Percentiles rank a stretch among this genome's conserved stretches.
Evolutionary conservation across 2,329 filamentous ascomycete species (phyloP).

Genomic region (Aspergillus sp.): DNA sequence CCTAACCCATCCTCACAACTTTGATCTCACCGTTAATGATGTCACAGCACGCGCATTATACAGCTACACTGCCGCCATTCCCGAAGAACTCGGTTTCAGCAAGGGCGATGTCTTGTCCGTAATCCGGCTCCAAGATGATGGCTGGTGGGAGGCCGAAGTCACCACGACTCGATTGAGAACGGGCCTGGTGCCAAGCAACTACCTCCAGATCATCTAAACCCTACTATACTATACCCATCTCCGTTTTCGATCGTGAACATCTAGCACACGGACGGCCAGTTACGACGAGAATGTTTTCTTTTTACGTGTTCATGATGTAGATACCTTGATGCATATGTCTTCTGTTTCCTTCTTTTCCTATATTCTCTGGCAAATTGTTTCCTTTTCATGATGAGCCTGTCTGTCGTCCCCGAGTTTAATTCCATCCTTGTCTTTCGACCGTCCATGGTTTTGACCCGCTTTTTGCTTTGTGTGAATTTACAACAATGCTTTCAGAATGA

Average conservation of each 20-base stretch:
- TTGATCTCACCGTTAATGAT: conserved; percentile 24
- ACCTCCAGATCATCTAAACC: conserved; percentile 61
- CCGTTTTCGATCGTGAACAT: conserved; percentile 30
- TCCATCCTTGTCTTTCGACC: not conserved
- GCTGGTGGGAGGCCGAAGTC: conserved; percentile 98
- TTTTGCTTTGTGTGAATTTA: not conserved
- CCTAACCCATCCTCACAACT: not conserved
- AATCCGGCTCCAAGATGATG: conserved; percentile 89
- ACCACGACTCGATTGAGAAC: conserved; percentile 58
- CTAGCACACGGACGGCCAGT: conserved; percentile 31
- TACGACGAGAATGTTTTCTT: conserved; percentile 15
- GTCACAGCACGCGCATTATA: conserved; percentile 84
- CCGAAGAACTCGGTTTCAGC: conserved; percentile 87
- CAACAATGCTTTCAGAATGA: not conserved
- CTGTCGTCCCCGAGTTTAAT: conserved; percentile 14
- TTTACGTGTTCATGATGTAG: conserved; percentile 28
- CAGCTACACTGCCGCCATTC: conserved; percentile 90
- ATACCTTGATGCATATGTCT: conserved; percentile 20
- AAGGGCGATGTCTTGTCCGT: conserved; percentile 93
- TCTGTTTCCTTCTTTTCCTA: not conserved
- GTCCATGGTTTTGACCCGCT: not conserved
- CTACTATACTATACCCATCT: not conserved
- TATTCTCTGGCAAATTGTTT: not conserved
- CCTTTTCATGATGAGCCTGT: conserved; percentile 2
- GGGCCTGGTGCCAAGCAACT: conserved; percentile 70